phyloP scores from a whole-genome alignment of 805 yeast genomes.

The Teunomyces aglyptinius region DNA sequence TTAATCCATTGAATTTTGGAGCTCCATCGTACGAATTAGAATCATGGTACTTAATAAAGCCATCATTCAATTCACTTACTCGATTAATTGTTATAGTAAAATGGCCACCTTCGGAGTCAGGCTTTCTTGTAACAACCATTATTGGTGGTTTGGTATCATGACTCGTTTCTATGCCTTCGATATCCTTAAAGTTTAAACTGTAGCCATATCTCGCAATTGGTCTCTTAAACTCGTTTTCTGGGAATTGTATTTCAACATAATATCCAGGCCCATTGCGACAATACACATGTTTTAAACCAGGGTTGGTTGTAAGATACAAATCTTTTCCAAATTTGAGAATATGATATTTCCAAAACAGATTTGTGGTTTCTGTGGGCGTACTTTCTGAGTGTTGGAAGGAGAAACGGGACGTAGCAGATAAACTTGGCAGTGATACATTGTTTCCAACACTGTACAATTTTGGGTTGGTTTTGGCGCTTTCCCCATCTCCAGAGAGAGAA shows the following conservation, averaged over 20 bases:
- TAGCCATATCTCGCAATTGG: conserved; percentile 20
- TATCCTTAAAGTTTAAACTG: conserved; percentile 25
- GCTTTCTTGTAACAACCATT: conserved; percentile 26
- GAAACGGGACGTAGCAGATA: conserved; percentile 5
- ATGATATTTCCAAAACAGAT: conserved; percentile 64
- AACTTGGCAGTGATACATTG: conserved; percentile 5
- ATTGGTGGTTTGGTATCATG: conserved; percentile 18
- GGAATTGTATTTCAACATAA: conserved; percentile 43
- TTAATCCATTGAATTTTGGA: conserved; percentile 23
- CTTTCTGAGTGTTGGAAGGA: conserved; percentile 8
- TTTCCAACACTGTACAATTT: conserved; percentile 2
- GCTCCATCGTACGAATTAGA: conserved; percentile 3
- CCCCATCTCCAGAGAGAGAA: background rate
- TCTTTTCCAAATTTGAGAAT: conserved; percentile 52
- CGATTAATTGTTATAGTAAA: conserved; percentile 25
- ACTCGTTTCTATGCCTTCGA: conserved; percentile 15
- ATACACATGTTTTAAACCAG: conserved; percentile 56
- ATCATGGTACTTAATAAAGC: conserved; percentile 4
- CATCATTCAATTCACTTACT: conserved; percentile 6
- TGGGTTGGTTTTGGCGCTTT: background rate
- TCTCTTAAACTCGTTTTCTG: conserved; percentile 12
- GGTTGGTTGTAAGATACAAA: conserved; percentile 65
- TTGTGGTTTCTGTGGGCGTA: conserved; percentile 4
- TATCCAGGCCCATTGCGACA: conserved; percentile 65
- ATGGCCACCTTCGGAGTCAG: conserved; percentile 28